Evolutionary conservation across 78 protist species (phyloP).

Genomic region (Pigoraptor vietnamica): DNA sequence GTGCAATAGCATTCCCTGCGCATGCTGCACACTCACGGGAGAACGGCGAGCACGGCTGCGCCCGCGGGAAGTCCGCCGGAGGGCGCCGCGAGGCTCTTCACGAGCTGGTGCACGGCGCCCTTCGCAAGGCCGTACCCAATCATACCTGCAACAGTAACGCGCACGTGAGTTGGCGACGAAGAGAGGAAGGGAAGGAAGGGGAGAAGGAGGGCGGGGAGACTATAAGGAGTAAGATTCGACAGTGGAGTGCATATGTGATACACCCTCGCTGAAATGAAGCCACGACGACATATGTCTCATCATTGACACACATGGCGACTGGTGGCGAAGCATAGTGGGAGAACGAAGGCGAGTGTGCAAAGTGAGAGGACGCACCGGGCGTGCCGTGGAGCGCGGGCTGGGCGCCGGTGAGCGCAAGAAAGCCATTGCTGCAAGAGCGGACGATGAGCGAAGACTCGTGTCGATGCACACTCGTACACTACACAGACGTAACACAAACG

Average conservation of each 20-base stretch:
- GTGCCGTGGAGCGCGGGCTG: conserved; percentile 34
- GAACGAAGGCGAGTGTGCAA: too few species aligned
- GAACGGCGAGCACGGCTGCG: conserved; percentile 47
- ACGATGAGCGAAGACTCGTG: background rate
- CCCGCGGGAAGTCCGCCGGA: conserved; percentile 44
- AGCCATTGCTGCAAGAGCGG: background rate
- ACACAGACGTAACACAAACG: too few species aligned
- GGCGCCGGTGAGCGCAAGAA: conserved; percentile 49
- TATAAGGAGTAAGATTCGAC: too few species aligned
- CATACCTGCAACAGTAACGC: conserved; percentile 46
- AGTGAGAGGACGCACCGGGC: background rate
- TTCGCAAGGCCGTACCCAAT: conserved; percentile 69
- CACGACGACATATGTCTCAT: too few species aligned
- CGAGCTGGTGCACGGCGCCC: conserved; percentile 70
- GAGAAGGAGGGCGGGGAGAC: too few species aligned
- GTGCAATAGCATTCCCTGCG: background rate
- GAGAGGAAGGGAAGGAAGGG: too few species aligned
- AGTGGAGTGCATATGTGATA: too few species aligned
- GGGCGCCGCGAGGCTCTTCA: conserved; percentile 18
- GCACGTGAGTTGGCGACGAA: background rate
- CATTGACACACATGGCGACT: too few species aligned
- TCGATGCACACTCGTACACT: background rate
- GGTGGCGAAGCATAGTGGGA: too few species aligned
- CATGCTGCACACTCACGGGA: conserved; percentile 29
- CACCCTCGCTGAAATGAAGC: background rate